Percentiles rank a stretch among this genome's conserved stretches.
Conservation (phyloP, 176 grass and related monocot genomes). For the Triticum urartu region DNA sequence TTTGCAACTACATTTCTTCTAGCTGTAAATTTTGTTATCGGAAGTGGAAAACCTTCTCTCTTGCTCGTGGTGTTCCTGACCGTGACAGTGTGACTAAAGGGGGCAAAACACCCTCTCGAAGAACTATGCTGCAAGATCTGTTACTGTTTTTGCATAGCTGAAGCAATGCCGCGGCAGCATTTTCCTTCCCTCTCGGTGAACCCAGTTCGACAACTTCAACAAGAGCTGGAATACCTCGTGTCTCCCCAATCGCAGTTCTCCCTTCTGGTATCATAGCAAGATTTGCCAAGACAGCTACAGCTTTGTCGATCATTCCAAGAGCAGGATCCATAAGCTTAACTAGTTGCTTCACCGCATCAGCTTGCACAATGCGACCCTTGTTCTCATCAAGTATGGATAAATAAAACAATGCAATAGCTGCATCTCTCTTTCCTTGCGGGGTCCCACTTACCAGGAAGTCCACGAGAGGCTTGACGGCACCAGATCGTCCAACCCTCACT, state of each 20-base stretch:
- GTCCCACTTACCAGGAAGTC: conserved; percentile 58
- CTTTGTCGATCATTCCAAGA: conserved; percentile 83
- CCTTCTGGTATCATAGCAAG: conserved; percentile 68
- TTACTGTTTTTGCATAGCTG: conserved; percentile 76
- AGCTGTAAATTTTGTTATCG: too few species aligned
- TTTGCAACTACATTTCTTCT: background rate
- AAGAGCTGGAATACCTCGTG: conserved; percentile 59
- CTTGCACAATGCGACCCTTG: conserved; percentile 69
- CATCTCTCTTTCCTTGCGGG: conserved; percentile 86
- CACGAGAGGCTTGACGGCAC: conserved; percentile 65
- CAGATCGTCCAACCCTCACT: conserved; percentile 69
- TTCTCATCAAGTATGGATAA: conserved; percentile 87
- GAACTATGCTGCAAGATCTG: conserved; percentile 70
- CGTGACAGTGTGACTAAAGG: conserved; percentile 74
- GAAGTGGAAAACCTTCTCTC: conserved; percentile 62
- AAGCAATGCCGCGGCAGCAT: conserved; percentile 71
- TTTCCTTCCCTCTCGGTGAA: conserved; percentile 73
- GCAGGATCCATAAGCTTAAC: conserved; percentile 93
- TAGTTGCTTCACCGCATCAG: conserved; percentile 62
- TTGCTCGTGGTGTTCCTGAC: conserved; percentile 78
- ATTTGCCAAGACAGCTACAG: conserved; percentile 77
- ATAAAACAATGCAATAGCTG: conserved; percentile 73
- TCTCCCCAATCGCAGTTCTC: conserved; percentile 47
- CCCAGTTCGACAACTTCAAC: conserved; percentile 93
- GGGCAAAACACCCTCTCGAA: conserved; percentile 88